phyloP scores from a whole-genome alignment of 257 asterid genomes.

The Solanum ossicruentum region DNA sequence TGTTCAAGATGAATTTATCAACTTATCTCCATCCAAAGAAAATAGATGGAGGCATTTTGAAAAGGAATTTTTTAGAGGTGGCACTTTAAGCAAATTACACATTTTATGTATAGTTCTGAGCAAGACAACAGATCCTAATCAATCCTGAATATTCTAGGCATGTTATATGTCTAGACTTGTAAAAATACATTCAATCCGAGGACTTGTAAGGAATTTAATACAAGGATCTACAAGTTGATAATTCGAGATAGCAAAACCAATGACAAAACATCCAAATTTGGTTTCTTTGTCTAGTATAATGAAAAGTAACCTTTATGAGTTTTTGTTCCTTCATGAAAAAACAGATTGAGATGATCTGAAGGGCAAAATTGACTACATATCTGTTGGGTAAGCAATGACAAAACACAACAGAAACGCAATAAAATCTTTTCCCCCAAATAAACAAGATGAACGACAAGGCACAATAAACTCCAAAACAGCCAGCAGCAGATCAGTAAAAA shows the following conservation, averaged over 20 bases:
- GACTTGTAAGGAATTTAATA: not conserved
- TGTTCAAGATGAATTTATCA: not conserved
- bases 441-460: too few relatives aligned
- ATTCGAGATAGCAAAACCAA: not conserved
- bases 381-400: too few relatives aligned
- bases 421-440: too few relatives aligned
- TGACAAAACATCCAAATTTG: not conserved
- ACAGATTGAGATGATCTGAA: not conserved
- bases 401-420: too few relatives aligned
- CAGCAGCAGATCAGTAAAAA: too few relatives aligned
- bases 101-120: not conserved
- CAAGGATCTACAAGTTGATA: not conserved
- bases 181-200: not conserved
- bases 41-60: not conserved
- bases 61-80: not conserved
- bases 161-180: not conserved
- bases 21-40: not conserved
- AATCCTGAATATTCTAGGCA: not conserved
- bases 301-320: not conserved
- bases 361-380: not conserved
- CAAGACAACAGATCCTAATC: not conserved
- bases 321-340: not conserved
- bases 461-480: too few relatives aligned
- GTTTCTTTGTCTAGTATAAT: not conserved
- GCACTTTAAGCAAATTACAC: not conserved